These are phyloP conservation scores for Paramyrothecium roridum DNA, from an alignment of 2,329 filamentous ascomycete species.

Conservation along the genomic window DNA sequence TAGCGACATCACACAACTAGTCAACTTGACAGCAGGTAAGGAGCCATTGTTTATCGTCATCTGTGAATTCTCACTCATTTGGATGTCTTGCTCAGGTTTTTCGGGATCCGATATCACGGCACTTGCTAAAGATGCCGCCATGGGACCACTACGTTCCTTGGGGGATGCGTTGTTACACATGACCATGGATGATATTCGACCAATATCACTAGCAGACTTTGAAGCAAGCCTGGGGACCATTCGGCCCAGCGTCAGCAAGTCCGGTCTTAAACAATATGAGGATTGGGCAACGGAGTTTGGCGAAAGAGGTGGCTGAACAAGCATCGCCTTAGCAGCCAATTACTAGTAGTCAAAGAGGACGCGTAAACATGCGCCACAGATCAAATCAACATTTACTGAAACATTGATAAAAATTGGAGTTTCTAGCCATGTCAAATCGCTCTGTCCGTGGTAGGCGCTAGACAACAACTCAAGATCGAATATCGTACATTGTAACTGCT, in stretches of 20 bases:
- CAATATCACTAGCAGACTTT: conserved; percentile 82
- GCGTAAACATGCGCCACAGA: too few species aligned
- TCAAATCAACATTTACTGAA: too few species aligned
- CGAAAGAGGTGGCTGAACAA: conserved; percentile 71
- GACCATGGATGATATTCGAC: conserved; percentile 89
- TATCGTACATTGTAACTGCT: too few species aligned
- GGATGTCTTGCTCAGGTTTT: conserved; percentile 61
- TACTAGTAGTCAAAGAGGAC: too few species aligned
- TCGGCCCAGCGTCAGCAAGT: conserved; percentile 81
- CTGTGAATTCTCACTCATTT: too few species aligned
- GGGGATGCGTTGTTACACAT: conserved; percentile 88
- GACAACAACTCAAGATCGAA: too few species aligned
- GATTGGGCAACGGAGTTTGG: conserved; percentile 94
- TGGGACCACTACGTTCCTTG: conserved; percentile 88
- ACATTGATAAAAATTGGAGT: too few species aligned
- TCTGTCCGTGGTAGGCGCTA: too few species aligned
- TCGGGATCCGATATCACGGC: conserved; percentile 97
- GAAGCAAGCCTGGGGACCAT: conserved; percentile 80
- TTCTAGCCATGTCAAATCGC: too few species aligned
- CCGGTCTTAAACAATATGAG: conserved; percentile 85
- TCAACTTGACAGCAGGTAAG: conserved; percentile 80
- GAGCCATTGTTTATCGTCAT: too few species aligned
- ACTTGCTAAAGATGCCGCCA: conserved; percentile 93
- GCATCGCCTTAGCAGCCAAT: too few species aligned
- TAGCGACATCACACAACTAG: conserved; percentile 68